phyloP scores from a whole-genome alignment of 2,329 filamentous ascomycete species.

The Fusarium papillatum region DNA sequence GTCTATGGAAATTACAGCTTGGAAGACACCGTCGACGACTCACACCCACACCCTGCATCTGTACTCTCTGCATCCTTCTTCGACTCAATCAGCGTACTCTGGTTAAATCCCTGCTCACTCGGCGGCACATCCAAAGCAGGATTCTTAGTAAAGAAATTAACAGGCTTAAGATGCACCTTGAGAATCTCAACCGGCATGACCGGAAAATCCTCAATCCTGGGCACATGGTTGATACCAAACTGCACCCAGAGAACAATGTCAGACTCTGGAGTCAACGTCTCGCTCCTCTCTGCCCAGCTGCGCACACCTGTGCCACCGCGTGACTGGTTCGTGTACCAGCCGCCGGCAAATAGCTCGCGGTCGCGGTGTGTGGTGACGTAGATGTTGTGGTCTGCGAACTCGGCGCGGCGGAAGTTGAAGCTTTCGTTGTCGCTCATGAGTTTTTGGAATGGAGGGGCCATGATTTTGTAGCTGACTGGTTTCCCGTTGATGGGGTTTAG shows the following conservation, averaged over 20 bases:
- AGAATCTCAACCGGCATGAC: slow-evolving; percentile 53
- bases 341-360: slow-evolving; percentile 64
- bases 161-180: slow-evolving; percentile 48
- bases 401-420: slow-evolving; percentile 56
- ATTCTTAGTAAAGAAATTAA: slow-evolving; percentile 63
- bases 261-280: slow-evolving; percentile 73
- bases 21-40: neutral
- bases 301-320: slow-evolving; percentile 46
- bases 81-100: slow-evolving; percentile 28
- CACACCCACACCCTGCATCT: slow-evolving; percentile 8
- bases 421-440: slow-evolving; percentile 61
- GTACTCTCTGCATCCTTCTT: neutral
- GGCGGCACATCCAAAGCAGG: slow-evolving; percentile 61
- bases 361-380: slow-evolving; percentile 66
- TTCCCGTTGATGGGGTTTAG: slow-evolving; percentile 49
- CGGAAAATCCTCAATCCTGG: slow-evolving; percentile 64
- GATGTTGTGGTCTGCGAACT: slow-evolving; percentile 61
- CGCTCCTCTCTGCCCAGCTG: slow-evolving; percentile 52
- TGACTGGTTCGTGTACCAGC: slow-evolving; percentile 66
- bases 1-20: slow-evolving; percentile 12
- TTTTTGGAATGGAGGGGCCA: slow-evolving; percentile 60
- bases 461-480: slow-evolving; percentile 64
- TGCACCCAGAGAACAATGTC: slow-evolving; percentile 72
- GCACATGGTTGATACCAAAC: slow-evolving; percentile 64
- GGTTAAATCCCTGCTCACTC: slow-evolving; percentile 32